Percentiles rank a stretch among this genome's conserved stretches.
These are phyloP conservation scores for Fusarium coicis DNA, from an alignment of 2,329 filamentous ascomycete genomes.

Conservation along the genomic window DNA sequence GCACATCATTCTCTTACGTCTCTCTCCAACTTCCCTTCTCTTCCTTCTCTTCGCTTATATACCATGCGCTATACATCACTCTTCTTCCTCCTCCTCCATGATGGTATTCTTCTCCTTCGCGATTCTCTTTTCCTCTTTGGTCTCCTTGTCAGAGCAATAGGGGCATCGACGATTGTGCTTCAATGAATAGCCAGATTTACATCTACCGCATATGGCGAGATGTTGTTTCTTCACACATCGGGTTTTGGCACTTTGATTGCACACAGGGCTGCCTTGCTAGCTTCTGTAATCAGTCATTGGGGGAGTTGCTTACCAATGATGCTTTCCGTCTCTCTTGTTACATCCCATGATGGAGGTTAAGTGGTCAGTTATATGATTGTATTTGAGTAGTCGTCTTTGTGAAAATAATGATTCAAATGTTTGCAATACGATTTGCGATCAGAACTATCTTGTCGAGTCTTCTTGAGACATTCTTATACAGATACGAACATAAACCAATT, in stretches of 20 bases:
- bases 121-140: background rate
- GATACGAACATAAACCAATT: background rate
- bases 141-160: rapidly evolving
- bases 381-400: rapidly evolving
- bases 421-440: background rate
- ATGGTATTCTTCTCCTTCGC: background rate
- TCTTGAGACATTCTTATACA: background rate
- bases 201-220: rapidly evolving
- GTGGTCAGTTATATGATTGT: background rate
- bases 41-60: background rate
- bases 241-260: background rate
- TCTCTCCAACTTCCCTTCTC: background rate
- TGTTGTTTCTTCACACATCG: background rate
- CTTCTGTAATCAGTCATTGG: rapidly evolving
- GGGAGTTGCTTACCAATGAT: background rate
- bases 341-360: background rate
- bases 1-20: rapidly evolving
- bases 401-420: background rate
- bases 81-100: background rate
- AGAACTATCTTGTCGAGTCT: background rate
- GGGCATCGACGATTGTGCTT: background rate
- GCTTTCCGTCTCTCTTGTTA: rapidly evolving
- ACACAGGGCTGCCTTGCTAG: background rate
- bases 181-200: too few relatives aligned
- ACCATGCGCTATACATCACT: background rate